phyloP scores from a whole-genome alignment of 2,329 filamentous ascomycete species.

The Claviceps maximensis region DNA sequence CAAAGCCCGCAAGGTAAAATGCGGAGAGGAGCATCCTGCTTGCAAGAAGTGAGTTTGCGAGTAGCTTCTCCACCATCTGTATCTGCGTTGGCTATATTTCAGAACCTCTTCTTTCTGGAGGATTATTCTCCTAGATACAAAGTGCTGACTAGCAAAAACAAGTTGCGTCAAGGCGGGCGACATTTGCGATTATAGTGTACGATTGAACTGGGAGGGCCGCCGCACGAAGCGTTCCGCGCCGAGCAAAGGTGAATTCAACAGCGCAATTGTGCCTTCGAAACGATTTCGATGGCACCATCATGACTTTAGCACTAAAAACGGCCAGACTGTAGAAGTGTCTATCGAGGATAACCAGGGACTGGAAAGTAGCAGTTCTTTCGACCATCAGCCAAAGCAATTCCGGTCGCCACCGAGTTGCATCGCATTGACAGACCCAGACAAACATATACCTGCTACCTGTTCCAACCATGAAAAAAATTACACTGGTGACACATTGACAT shows the following conservation, averaged over 20 bases:
- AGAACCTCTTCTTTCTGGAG: not conserved
- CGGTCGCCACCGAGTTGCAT: not conserved
- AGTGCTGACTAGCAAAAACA: conserved; percentile 1
- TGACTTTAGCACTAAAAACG: not conserved
- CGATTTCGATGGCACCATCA: conserved; percentile 2
- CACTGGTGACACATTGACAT: not conserved
- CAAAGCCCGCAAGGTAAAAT: conserved; percentile 62
- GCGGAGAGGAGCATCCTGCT: conserved; percentile 61
- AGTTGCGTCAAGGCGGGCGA: conserved; percentile 58
- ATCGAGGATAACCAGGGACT: not conserved
- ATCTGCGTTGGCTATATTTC: not conserved
- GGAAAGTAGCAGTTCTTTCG: not conserved
- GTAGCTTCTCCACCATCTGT: not conserved
- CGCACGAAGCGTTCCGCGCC: conserved; percentile 9
- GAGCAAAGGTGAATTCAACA: not conserved
- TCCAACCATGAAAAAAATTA: not conserved
- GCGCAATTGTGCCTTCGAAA: not conserved
- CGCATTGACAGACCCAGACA: not conserved
- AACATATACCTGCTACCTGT: not conserved
- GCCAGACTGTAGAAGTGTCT: not conserved
- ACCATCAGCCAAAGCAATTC: not conserved
- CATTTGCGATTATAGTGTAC: conserved; percentile 67
- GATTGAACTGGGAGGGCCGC: conserved; percentile 68
- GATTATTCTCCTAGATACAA: not conserved
- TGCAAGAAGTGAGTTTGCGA: conserved; percentile 46